phyloP scores from a whole-genome alignment of 2,329 filamentous ascomycete species.

The Tympanopsis confertula region DNA sequence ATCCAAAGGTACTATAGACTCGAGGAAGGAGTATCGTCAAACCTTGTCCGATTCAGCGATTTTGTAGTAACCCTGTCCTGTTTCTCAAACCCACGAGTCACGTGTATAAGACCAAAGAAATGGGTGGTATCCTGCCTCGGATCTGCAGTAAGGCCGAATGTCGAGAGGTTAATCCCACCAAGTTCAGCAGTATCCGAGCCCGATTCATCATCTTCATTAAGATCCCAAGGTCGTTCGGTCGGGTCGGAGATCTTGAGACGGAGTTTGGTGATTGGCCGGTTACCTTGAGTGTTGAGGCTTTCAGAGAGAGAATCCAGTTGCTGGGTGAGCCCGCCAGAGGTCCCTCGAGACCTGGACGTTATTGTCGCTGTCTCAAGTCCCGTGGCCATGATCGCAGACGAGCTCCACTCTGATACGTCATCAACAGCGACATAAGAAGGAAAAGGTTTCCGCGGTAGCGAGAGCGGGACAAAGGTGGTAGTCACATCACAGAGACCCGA shows the following conservation, averaged over 20 bases:
- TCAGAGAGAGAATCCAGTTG: conserved; percentile 49
- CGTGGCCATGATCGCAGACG: conserved; percentile 62
- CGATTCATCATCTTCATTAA: no score
- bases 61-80: neutral
- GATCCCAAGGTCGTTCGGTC: no score
- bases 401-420: conserved; percentile 62
- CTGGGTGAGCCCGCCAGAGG: conserved; percentile 29
- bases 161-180: neutral
- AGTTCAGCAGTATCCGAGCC: neutral
- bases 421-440: conserved; percentile 51
- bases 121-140: neutral
- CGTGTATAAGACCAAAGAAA: no score
- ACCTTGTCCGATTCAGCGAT: neutral
- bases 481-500: conserved; percentile 58
- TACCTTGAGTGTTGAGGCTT: conserved; percentile 63
- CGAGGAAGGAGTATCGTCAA: neutral
- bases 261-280: conserved; percentile 66
- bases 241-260: conserved; percentile 46
- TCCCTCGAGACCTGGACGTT: conserved; percentile 54
- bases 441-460: conserved; percentile 43
- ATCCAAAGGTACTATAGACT: neutral
- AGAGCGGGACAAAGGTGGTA: conserved; percentile 68
- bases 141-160: neutral
- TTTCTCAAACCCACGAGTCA: neutral
- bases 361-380: conserved; percentile 71